Base-by-base conservation (phyloP, 2,329 filamentous ascomycete species). In the Calonectria multiphialidica region DNA sequence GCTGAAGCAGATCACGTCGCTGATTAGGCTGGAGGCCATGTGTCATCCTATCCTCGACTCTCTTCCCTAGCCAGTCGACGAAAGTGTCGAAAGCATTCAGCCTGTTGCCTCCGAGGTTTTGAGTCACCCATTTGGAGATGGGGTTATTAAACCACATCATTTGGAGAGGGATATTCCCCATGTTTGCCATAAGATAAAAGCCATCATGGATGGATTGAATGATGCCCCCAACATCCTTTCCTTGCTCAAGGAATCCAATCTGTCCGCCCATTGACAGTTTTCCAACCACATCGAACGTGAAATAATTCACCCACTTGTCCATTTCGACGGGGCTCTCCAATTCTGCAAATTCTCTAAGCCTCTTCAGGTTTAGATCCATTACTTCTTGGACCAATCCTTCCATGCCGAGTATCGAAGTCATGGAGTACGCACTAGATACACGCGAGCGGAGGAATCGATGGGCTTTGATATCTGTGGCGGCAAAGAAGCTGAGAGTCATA, bases 131-230 rank as follows among this genome's bases (percentile, higher is more conserved):
- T 23, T 66, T 72, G 0, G 65, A n/a, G 2, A 72, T 18, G 0
- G 66, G 66, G 8, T 74, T 74, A 2, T 72, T 72, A 5, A 74
- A 44, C 69, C 72, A 74, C 9, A 64, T 25, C 69, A 74, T 72
- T 16, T 74, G 72, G 1, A 69, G 53, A 0, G 72, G 65, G 2
- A 74, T 10, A 35, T 69, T 64, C 2, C 66, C 72, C 70, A 74
- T 70, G 28, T 74, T 74, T 1, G 64, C 69, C 72, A 69, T 74
- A 2, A 72, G 49, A n/a, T 70, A 74, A 21, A 74, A 74, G 0
- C 72, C 72, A 12, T 74, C 70, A 18, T 72, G 69, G 9, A 74
- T 66, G 3, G 69, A 74, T 15, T 49, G 69, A 30, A 74, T 74
- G 6, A 74, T 74, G 0, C 70, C 69, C 9, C 40, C 66, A 10